Evolutionary conservation across 495 filamentous ascomycete species (phyloP), one percentile per base, ranked within the genome.

Genomic region (Hypoxylon cercidicola): DNA sequence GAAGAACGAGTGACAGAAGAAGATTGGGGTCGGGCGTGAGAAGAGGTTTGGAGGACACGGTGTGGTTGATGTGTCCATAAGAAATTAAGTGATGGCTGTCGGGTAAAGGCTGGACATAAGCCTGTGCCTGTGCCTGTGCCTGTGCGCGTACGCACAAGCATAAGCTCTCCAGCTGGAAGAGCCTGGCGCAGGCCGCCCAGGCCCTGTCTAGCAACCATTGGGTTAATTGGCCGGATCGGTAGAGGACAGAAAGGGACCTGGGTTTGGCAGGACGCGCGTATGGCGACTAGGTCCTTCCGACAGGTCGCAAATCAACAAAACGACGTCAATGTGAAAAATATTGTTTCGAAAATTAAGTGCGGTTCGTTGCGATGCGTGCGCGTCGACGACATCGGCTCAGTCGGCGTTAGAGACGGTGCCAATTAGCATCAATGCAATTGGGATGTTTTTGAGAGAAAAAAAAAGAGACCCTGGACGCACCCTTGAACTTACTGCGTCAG

Each of bases 31-130:
- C 30, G 32, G n/a, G 39, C 11, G 44, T 46, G 47, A 47, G 41
- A 65, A 40, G 66, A 72, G 39, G 76, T 77, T 60, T 73, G 69
- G 43, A 74, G 72, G 51, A 76, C 60, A 34, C 73, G 77, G 28
- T 52, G 20, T 30, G 53, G 57, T 47, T 69, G 70, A 77, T 72
- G 77, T 80, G 78, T 75, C 75, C 74, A 74, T n/a, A n/a, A n/a
- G 46, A 62, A 60, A 28, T 48, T 48, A 47, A 62, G 73, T 55
- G 30, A 43, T 51, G 60, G 40, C 46, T 43, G 43, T 32, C 59
- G 58, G 58, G 34, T 64, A 64, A 72, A 10, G 30, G 30, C 3
- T 25, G 23, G 23, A 25, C 5, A 25, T 25, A 25, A 66, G 37
- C 21, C 20, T 45, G 37, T 52, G 28, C 48, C 44, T 8, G 35